Base-by-base conservation (phyloP, 768 basidiomycete genomes). In the Lactarius quietus region DNA sequence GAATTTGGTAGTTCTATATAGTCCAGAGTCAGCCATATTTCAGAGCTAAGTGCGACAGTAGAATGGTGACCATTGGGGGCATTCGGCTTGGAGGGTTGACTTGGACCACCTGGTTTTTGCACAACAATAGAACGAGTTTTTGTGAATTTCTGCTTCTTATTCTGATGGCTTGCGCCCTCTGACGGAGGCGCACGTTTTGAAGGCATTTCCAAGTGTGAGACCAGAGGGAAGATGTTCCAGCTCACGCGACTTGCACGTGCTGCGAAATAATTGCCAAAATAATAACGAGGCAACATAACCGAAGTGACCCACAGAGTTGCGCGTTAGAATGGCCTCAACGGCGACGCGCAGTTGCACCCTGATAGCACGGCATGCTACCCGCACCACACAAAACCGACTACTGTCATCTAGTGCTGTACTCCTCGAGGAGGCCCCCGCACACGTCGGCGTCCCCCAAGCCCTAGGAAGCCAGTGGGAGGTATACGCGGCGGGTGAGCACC, bases 401-500 rank as follows among this genome's bases (percentile, higher is more conserved):
- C 71, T 88, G 45, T 80, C 82, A 2, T 82, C 79, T 18, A 80
- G 83, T 23, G 68, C 72, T 54, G 70, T 77, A 38, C 68, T 79
- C 57, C 79, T 77, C 59, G 81, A 83, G 66, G 83, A 83, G 54
- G 70, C 74, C 9, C 26, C 69, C 17, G 39, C 74, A 20, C 85
- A 84, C 66, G 72, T 88, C 56, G 87, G 87, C 18, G 75, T 80
- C 1, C 74, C 83, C 80, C 82, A 26, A 79, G 77, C 17, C 83
- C 84, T 67, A 90, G 86, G 81, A 88, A 84, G 77, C 91, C 92
- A 6, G 79, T 93, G 70, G 92, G 92, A 52, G 79, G 77, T 14
- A 79, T 80, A 71, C 76, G 79, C 45, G 79, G 79, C 68, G 77
- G 79, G 79, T 79, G 64, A 67, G 76, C 73, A 41, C 59, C 52